Evolutionary conservation across 805 yeast genomes (phyloP), one percentile per base, ranked within the genome.

Genomic region (Metschnikowia lunata): DNA sequence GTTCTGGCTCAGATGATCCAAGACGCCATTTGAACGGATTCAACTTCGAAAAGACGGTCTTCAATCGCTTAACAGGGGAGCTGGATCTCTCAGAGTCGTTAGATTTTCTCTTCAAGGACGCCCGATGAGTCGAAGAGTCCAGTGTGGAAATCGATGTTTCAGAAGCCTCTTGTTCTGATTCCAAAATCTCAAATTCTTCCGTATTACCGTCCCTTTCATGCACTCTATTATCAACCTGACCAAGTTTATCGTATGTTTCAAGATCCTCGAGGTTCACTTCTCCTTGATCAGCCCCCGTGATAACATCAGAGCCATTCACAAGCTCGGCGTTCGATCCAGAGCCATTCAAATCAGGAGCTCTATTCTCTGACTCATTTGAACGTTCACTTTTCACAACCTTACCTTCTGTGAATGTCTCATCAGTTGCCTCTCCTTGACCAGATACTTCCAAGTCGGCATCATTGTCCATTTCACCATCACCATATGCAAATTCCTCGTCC

Each of bases 21-120:
- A 18, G 32, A 27, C 30, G 30, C 52, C 52, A 48, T 7, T 35
- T 37, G 15, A 48, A 48, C 29, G 54, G 54, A 23, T 44, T 45
- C 23, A 52, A 37, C 34, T 39, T 37, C 14, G 37, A 35, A 13
- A 48, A 30, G 3, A 30, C 43, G 2, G 26, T 41, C 29, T 45
- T 50, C 18, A 52, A 30, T 12, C 36, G 38, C 33, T 52, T 52
- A 13, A 52, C 43, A 1, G 51, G 46, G 1, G 50, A 42, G 9
- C 41, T 42, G 1, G 46, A 40, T n/a, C 27, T 15, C 11, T 39
- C 42, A 7, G 18, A 27, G 4, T 37, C 44, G 1, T 46, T 46
- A 15, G 32, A 12, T 26, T 39, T 44, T 12, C 47, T 37, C n/a
- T 31, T 39, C 9, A 29, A 12, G n/a, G 31, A 11, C 4, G 23